These are phyloP conservation scores for Didymella pinodella DNA, from an alignment of 2,329 filamentous ascomycete species.

Conservation along the genomic window DNA sequence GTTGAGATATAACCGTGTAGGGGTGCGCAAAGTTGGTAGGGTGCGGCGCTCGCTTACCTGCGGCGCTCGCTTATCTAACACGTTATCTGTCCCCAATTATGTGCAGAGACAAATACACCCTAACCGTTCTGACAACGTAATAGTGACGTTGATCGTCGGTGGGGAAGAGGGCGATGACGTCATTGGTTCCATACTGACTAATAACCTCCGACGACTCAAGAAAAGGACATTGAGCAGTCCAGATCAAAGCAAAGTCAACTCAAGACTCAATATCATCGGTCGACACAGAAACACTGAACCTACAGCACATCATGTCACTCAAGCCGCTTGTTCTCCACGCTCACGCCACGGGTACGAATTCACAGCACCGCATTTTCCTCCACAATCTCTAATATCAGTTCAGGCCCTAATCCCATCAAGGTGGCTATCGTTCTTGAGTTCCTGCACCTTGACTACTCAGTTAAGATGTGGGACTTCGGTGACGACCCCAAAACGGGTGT, in stretches of 20 bases:
- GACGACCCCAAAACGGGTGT: conserved; percentile 45
- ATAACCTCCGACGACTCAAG: conserved; percentile 3
- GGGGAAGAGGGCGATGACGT: conserved; percentile 3
- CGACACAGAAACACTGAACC: not conserved
- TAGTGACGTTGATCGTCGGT: conserved; percentile 5
- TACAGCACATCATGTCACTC: conserved; percentile 5
- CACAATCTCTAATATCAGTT: not conserved
- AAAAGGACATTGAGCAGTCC: not conserved
- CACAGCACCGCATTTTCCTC: not conserved
- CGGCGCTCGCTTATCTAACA: too few species aligned
- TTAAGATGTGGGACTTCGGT: conserved; percentile 49
- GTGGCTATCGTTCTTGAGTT: conserved; percentile 57
- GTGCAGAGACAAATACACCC: not conserved
- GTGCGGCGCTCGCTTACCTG: too few species aligned
- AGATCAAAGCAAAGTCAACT: not conserved
- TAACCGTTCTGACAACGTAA: not conserved
- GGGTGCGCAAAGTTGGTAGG: too few species aligned
- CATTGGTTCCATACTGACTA: conserved; percentile 10
- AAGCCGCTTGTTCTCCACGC: conserved; percentile 27
- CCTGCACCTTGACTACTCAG: conserved; percentile 53
- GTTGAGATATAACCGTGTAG: too few species aligned
- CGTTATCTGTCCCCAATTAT: too few species aligned
- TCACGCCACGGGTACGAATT: conserved; percentile 1
- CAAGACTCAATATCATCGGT: not conserved
- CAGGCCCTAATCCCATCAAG: conserved; percentile 54